Evolutionary conservation across 306 rosid species (phyloP), one percentile per base, ranked within the genome.

Genomic region (Aeschynomene evenia): DNA sequence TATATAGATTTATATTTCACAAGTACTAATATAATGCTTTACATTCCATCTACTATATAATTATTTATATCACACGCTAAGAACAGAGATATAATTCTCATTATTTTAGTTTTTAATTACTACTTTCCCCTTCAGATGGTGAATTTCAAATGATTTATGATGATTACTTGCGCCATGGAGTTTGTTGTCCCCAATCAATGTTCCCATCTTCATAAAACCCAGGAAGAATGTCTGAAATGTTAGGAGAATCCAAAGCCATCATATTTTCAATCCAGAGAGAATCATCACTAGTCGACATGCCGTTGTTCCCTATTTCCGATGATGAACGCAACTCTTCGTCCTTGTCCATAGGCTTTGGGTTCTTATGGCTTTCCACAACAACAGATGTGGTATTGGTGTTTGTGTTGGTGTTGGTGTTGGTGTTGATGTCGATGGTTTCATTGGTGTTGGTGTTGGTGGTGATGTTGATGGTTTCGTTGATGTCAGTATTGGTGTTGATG

Each of bases 251-350:
- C 1, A 91, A 23, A 6, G 96, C 83, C 91, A 84, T 74, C 21
- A 92, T 84, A 4, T 90, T 95, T 69, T 94, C 97, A 0, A 72
- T 63, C 99, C 99, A 94, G 2, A 91, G 81, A 1, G 95, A 76
- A 5, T 93, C 92, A 29, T 91, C 96, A 10, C 77, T 71, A 18
- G 68, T 66, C 0, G 91, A 83, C 7, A 63, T 60, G 43, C 23
- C 58, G 0, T 82, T 76, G 11, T 80, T 82, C 66, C 33, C 3
- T 5, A 65, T 40, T 19, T 83, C 87, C 87, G 88, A 85, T 9
- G 85, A 59, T 3, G 77, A 48, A 7, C 69, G 67, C 2, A 73
- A 36, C 10, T 63, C 56, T 7, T 79, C 77, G 0, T 34, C 64
- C 9, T 15, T 64, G 11, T 65, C 60, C 51, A 57, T 9, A 0